These are phyloP conservation scores for Fusarium sp. DNA, from an alignment of 2,329 filamentous ascomycete genomes.

Conservation along the genomic window DNA sequence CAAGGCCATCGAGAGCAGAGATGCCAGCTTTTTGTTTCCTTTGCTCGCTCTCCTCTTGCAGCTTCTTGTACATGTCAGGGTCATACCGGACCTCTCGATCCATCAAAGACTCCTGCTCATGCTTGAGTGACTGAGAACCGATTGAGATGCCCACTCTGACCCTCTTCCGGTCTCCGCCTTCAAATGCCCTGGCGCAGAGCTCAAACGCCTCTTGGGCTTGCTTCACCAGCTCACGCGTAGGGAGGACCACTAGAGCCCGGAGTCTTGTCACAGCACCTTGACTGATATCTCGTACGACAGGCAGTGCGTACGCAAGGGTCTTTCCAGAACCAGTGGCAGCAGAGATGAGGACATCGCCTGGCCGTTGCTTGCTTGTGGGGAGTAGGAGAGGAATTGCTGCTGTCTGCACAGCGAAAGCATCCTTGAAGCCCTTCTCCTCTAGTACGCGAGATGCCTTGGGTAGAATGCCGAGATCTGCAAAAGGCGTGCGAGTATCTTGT, in stretches of 20 bases:
- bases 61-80: slow-evolving; percentile 62
- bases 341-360: slow-evolving; percentile 87
- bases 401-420: slow-evolving; percentile 59
- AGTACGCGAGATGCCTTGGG: slow-evolving; percentile 71
- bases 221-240: slow-evolving; percentile 88
- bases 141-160: slow-evolving; percentile 85
- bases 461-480: slow-evolving; percentile 72
- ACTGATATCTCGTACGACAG: slow-evolving; percentile 82
- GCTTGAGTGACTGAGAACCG: slow-evolving; percentile 80
- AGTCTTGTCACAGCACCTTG: slow-evolving; percentile 73
- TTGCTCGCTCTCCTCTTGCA: slow-evolving; percentile 40
- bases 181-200: slow-evolving; percentile 73
- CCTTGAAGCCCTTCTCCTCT: slow-evolving; percentile 64
- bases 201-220: slow-evolving; percentile 87
- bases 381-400: slow-evolving; percentile 81
- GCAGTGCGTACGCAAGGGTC: slow-evolving; percentile 90
- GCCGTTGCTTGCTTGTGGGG: slow-evolving; percentile 68
- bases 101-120: slow-evolving; percentile 66
- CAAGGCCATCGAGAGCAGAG: slow-evolving; percentile 27
- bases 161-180: slow-evolving; percentile 68
- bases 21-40: slow-evolving; percentile 14
- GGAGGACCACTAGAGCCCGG: slow-evolving; percentile 85
- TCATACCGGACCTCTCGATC: slow-evolving; percentile 70
- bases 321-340: slow-evolving; percentile 97
- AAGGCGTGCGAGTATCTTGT: slow-evolving; percentile 69